Evolutionary conservation across 2,329 filamentous ascomycete genomes (phyloP).

Genomic region (Fusarium siculi): DNA sequence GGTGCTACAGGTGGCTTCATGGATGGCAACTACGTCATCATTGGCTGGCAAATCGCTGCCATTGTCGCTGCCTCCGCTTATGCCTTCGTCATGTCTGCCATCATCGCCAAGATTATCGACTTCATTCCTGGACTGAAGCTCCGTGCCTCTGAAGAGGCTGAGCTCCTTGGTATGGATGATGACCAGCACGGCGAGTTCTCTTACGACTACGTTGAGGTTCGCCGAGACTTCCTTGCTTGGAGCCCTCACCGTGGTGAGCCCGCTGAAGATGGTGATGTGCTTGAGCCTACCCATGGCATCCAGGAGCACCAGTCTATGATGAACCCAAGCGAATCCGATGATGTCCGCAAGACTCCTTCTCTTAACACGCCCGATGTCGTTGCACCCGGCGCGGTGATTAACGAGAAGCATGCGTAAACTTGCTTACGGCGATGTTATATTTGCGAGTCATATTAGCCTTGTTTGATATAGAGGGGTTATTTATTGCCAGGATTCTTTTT

Average conservation of each 20-base stretch:
- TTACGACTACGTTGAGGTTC: conserved; percentile 90
- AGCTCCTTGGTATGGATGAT: conserved; percentile 88
- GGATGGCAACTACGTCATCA: conserved; percentile 76
- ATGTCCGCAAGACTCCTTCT: conserved; percentile 39
- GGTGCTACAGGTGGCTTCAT: conserved; percentile 75
- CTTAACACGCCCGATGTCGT: conserved; percentile 22
- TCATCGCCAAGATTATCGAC: conserved; percentile 81
- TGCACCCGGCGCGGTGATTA: conserved; percentile 18
- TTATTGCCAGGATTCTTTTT: conserved; percentile 1
- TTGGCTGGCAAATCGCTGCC: conserved; percentile 85
- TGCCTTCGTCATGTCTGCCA: conserved; percentile 77
- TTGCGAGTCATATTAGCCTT: conserved; percentile 35
- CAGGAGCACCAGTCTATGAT: conserved; percentile 66
- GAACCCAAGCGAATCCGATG: conserved; percentile 45
- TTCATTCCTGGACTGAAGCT: conserved; percentile 81
- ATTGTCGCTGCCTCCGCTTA: conserved; percentile 74
- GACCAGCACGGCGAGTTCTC: conserved; percentile 91
- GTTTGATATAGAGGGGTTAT: conserved; percentile 31
- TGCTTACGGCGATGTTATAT: background rate
- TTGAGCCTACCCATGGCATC: conserved; percentile 77
- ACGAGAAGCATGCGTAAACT: conserved; percentile 27
- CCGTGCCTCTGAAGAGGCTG: conserved; percentile 82
- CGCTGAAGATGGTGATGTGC: conserved; percentile 64
- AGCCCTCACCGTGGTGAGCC: conserved; percentile 78
- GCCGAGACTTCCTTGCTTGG: conserved; percentile 89